Conservation (phyloP, 2,329 filamentous ascomycete species). For the Colletotrichum sp. region DNA sequence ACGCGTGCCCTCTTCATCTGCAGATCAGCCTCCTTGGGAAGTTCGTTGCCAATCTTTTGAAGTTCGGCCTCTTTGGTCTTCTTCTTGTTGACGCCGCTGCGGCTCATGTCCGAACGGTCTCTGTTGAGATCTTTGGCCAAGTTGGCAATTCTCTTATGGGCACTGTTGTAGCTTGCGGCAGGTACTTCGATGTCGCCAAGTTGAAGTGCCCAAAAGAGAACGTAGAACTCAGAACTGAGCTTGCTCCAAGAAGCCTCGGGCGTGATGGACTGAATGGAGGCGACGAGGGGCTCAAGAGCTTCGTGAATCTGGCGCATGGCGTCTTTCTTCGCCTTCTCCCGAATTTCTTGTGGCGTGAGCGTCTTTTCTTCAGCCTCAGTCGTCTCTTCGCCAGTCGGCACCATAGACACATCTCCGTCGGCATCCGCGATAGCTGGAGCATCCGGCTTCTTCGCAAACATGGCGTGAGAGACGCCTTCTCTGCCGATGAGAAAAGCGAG, state of each 20-base stretch:
- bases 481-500: constrained; percentile 87
- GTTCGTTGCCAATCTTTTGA: constrained; percentile 69
- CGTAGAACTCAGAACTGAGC: constrained; percentile 82
- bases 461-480: constrained; percentile 71
- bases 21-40: constrained; percentile 70
- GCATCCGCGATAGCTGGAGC: constrained; percentile 42
- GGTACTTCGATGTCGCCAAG: constrained; percentile 82
- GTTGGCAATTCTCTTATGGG: constrained; percentile 71
- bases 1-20: constrained; percentile 72
- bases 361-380: constrained; percentile 32
- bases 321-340: constrained; percentile 38
- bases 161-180: constrained; percentile 77
- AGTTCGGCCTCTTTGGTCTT: constrained; percentile 74
- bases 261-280: constrained; percentile 66
- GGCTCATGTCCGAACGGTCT: constrained; percentile 75
- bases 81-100: constrained; percentile 68
- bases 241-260: constrained; percentile 69
- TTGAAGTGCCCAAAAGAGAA: constrained; percentile 90
- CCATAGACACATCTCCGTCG: constrained; percentile 64
- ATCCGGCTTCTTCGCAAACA: constrained; percentile 41
- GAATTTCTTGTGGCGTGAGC: constrained; percentile 28
- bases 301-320: constrained; percentile 63
- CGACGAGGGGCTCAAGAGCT: constrained; percentile 75
- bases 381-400: constrained; percentile 22
- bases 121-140: constrained; percentile 71